A percentile compares a stretch with the other conserved stretches of the same genome.
phyloP scores from a whole-genome alignment of 2,329 filamentous ascomycete genomes.

The Penicillium sp. region DNA sequence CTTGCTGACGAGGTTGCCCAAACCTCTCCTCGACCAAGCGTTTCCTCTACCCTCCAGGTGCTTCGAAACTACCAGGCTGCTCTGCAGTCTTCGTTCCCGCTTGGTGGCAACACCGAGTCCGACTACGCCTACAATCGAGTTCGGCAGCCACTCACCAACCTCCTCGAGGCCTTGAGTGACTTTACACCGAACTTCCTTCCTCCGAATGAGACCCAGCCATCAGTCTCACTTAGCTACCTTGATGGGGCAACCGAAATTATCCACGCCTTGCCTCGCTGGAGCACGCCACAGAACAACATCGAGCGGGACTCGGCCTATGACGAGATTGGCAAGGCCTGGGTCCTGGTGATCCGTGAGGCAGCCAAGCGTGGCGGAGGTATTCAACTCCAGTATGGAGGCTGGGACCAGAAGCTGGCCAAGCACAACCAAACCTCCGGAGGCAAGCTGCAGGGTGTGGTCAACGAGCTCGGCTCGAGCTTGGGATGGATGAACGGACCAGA shows the following conservation, averaged over 20 bases:
- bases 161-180: constrained; percentile 87
- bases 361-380: constrained; percentile 90
- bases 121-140: constrained; percentile 96
- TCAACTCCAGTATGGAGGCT: constrained; percentile 81
- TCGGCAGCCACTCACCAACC: constrained; percentile 72
- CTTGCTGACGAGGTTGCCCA: constrained; percentile 82
- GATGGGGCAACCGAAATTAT: constrained; percentile 89
- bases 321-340: constrained; percentile 92
- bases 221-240: constrained; percentile 79
- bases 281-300: constrained; percentile 80
- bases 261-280: constrained; percentile 87
- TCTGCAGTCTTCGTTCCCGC: constrained; percentile 78
- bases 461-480: constrained; percentile 70
- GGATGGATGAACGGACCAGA: constrained; percentile 69
- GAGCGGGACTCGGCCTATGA: constrained; percentile 96
- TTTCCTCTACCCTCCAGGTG: constrained; percentile 75
- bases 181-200: constrained; percentile 96
- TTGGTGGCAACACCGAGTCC: constrained; percentile 77
- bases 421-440: constrained; percentile 87
- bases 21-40: constrained; percentile 82
- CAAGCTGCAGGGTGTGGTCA: constrained; percentile 75
- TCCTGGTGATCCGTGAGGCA: constrained; percentile 84
- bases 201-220: constrained; percentile 82
- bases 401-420: constrained; percentile 83
- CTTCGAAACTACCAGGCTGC: constrained; percentile 77